Evolutionary conservation across 768 basidiomycete species (phyloP), one percentile per base, ranked within the genome.

Genomic region (Suillus alpinus): DNA sequence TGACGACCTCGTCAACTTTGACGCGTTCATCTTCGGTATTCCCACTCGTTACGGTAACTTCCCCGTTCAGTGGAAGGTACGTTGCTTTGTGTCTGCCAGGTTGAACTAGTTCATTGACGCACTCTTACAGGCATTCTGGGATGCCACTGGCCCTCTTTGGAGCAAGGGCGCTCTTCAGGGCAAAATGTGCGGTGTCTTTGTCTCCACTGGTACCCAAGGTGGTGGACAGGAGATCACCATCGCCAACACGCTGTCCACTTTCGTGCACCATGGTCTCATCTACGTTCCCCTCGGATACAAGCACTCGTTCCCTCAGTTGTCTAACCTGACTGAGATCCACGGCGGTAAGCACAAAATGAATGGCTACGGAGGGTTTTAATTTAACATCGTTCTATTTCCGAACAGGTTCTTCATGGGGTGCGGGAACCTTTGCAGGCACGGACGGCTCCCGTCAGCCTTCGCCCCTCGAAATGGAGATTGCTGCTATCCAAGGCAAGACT

Each of bases 381-480:
- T 44, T 14, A 55, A 20, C 13, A 23, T 26, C 41, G 36, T 18
- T 52, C 29, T 29, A 40, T 40, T 49, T 23, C 14, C 26, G n/a
- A 56, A 36, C 58, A 87, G 89, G 90, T 49, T 87, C 88, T 20
- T 83, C 92, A 0, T 95, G 87, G 84, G 92, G 92, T 64, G 86
- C 89, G n/a, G 91, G 88, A 50, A 88, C 88, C 36, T 77, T 83
- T 65, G 79, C 87, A 13, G 79, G 77, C 47, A 68, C 73, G 9
- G 80, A 82, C 61, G 87, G 86, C 31, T 76, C 82, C 16, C 86
- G 89, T 65, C 81, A 85, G 66, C 88, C 89, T 23, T 78, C 78
- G 7, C 66, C 74, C 7, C 77, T 87, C 41, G 87, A 89, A 71
- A 65, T 82, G 47, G 80, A 84, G 66, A 77, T 87, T 26, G 87